These are phyloP conservation scores for Debaryomyces subglobosus DNA, from an alignment of 1,139 yeast genomes.

Conservation along the genomic window DNA sequence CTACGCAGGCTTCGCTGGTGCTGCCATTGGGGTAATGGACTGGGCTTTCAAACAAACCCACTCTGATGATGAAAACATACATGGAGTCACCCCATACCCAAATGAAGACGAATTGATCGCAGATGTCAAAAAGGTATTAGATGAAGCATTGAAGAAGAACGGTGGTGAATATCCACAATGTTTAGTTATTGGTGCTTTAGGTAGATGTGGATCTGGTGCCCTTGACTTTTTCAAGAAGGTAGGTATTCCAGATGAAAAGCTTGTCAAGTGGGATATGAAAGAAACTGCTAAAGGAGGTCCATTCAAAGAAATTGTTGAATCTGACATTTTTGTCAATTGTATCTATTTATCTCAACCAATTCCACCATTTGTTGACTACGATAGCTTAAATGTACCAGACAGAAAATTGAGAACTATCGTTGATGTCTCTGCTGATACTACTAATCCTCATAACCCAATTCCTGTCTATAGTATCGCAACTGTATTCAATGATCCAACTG, in stretches of 20 bases:
- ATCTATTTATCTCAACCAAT: conserved; percentile 92
- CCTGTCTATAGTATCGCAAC: conserved; percentile 93
- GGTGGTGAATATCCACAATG: conserved; percentile 76
- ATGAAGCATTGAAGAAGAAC: conserved; percentile 57
- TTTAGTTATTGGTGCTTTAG: conserved; percentile 93
- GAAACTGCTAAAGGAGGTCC: conserved; percentile 99
- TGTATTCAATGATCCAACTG: conserved; percentile 89
- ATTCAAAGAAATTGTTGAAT: conserved; percentile 82
- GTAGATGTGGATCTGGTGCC: conserved; percentile 99
- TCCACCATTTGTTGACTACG: conserved; percentile 82
- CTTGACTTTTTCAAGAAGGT: conserved; percentile 76
- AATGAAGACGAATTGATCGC: conserved; percentile 73
- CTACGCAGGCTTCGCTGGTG: conserved; percentile 99
- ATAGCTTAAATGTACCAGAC: conserved; percentile 59
- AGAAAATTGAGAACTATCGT: conserved; percentile 91
- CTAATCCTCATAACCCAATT: conserved; percentile 96
- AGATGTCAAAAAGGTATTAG: conserved; percentile 67
- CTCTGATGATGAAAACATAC: conserved; percentile 62
- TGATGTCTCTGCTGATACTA: conserved; percentile 97
- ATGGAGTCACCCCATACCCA: conserved; percentile 80
- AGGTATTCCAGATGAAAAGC: conserved; percentile 85
- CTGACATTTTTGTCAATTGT: conserved; percentile 93
- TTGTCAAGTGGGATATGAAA: conserved; percentile 93
- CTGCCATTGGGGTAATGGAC: conserved; percentile 91
- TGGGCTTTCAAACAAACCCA: conserved; percentile 91